Evolutionary conservation across 2,329 filamentous ascomycete genomes (phyloP).

Genomic region (Hypoxylon sp.): DNA sequence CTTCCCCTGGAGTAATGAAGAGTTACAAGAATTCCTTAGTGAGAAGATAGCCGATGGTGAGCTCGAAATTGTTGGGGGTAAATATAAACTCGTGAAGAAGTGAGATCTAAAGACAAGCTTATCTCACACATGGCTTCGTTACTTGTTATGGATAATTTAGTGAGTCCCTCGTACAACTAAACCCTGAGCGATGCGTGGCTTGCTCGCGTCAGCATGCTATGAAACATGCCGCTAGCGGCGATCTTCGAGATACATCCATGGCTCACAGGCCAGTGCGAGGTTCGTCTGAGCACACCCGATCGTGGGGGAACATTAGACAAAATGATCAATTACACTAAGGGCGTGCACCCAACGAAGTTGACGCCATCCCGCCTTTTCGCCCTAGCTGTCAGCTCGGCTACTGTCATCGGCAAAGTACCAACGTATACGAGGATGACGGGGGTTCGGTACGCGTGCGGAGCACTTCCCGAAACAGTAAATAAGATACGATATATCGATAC

Average conservation of each 20-base stretch:
- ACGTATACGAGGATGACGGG: constrained; percentile 8
- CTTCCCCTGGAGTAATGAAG: constrained; percentile 90
- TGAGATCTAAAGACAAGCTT: constrained; percentile 53
- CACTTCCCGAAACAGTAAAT: constrained; percentile 36
- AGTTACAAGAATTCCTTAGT: constrained; percentile 83
- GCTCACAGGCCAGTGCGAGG: constrained; percentile 18
- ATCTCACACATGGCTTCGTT: constrained; percentile 21
- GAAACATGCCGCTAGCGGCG: constrained; percentile 35
- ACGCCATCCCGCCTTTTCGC: constrained; percentile 34
- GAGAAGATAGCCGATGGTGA: constrained; percentile 82
- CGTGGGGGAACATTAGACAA: constrained; percentile 30
- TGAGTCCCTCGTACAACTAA: constrained; percentile 17
- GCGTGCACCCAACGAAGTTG: constrained; percentile 25
- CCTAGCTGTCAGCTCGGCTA: constrained; percentile 27
- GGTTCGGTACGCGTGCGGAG: constrained; percentile 27
- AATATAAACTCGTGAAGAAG: constrained; percentile 76
- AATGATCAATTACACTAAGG: constrained; percentile 16
- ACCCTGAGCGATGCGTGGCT: constrained; percentile 8
- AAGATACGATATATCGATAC: constrained; percentile 30
- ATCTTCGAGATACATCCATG: constrained; percentile 28
- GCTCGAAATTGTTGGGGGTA: constrained; percentile 78
- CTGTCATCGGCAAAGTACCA: constrained; percentile 14
- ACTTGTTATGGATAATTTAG: background rate
- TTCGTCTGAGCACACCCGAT: constrained; percentile 26
- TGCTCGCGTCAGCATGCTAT: constrained; percentile 37